Evolutionary conservation across 2,329 filamentous ascomycete species (phyloP).

Genomic region (Epicoccum sorghinum): DNA sequence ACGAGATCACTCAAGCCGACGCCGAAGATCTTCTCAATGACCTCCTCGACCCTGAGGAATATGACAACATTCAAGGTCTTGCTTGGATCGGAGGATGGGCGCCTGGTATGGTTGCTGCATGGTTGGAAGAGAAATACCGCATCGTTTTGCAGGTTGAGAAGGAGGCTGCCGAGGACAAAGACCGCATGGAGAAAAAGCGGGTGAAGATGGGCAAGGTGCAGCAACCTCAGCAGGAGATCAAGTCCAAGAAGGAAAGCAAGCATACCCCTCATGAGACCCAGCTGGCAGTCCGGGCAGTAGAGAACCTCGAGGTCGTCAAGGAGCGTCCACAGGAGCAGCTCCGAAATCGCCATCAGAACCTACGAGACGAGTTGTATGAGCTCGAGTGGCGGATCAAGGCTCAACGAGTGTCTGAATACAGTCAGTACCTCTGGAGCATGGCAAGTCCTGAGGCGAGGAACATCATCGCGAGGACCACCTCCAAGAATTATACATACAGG

Average conservation of each 20-base stretch:
- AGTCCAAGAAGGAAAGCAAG: conserved; percentile 6
- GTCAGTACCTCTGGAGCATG: conserved; percentile 23
- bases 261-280: conserved; percentile 4
- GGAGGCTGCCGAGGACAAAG: conserved; percentile 16
- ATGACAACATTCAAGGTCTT: conserved; percentile 26
- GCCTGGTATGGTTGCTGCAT: conserved; percentile 33
- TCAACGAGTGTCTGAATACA: conserved; percentile 30
- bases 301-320: neutral
- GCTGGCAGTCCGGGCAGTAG: neutral
- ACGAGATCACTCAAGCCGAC: conserved; percentile 18
- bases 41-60: conserved; percentile 22
- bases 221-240: conserved; percentile 1
- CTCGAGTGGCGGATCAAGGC: conserved; percentile 28
- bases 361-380: conserved; percentile 1
- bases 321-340: neutral
- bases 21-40: conserved; percentile 22
- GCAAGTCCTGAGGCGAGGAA: conserved; percentile 20
- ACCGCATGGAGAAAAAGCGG: conserved; percentile 12
- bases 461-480: conserved; percentile 7
- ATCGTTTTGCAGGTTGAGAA: conserved; percentile 29
- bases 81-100: conserved; percentile 29
- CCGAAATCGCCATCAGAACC: neutral
- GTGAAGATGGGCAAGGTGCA: conserved; percentile 8
- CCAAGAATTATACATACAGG: neutral
- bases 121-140: conserved; percentile 37